phyloP scores from a whole-genome alignment of 371 early-diverging fungal species.

The Pancytospora epiphaga region DNA sequence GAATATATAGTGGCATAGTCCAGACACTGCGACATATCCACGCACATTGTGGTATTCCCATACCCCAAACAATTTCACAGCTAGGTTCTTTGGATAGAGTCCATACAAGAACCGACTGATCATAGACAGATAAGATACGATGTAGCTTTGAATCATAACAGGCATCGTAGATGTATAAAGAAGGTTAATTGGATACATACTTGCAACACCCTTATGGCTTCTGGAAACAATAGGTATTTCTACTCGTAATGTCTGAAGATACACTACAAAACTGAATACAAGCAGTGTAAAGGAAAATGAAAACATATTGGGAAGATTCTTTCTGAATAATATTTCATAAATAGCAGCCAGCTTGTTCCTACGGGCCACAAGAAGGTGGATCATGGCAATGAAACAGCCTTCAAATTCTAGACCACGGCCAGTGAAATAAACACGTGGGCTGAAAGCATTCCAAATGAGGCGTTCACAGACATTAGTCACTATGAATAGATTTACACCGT shows the following conservation, averaged over 20 bases:
- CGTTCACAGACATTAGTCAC: slow-evolving; percentile 97
- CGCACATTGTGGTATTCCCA: slow-evolving; percentile 72
- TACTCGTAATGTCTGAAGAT: slow-evolving; percentile 94
- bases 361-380: slow-evolving; percentile 84
- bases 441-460: slow-evolving; percentile 95
- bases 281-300: slow-evolving; percentile 76
- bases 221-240: slow-evolving; percentile 93
- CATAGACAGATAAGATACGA: slow-evolving; percentile 82
- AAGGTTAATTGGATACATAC: slow-evolving; percentile 90
- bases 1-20: slow-evolving; percentile 89
- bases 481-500: slow-evolving; percentile 96
- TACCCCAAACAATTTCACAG: slow-evolving; percentile 82
- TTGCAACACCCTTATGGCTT: slow-evolving; percentile 83
- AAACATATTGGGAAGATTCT: slow-evolving; percentile 85
- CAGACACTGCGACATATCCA: slow-evolving; percentile 76
- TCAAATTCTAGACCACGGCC: slow-evolving; percentile 95
- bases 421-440: slow-evolving; percentile 84
- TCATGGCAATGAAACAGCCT: slow-evolving; percentile 84
- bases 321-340: slow-evolving; percentile 90
- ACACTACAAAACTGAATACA: slow-evolving; percentile 86
- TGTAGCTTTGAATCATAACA: slow-evolving; percentile 92
- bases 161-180: slow-evolving; percentile 99
- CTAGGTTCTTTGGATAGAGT: slow-evolving; percentile 79
- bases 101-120: slow-evolving; percentile 85
- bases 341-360: slow-evolving; percentile 88